Conservation (phyloP, 2,329 filamentous ascomycete species). For the Aureobasidium sp. region DNA sequence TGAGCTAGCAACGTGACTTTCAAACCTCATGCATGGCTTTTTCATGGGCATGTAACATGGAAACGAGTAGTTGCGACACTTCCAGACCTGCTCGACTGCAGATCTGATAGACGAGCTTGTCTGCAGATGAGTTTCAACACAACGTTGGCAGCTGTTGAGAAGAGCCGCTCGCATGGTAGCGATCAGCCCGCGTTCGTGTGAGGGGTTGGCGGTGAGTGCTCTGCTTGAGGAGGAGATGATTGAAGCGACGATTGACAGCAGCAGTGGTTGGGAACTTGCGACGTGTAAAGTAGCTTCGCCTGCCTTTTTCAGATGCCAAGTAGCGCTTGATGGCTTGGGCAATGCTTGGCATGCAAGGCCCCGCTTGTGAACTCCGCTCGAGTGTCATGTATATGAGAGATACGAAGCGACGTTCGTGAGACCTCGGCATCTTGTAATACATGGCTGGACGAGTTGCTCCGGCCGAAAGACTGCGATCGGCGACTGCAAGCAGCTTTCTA, state of each 20-base stretch:
- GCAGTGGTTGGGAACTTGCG: neutral
- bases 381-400: neutral
- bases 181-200: too few species aligned
- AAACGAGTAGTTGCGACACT: too few species aligned
- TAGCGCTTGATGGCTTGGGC: neutral
- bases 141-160: too few species aligned
- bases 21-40: too few species aligned
- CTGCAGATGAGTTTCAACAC: too few species aligned
- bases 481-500: neutral
- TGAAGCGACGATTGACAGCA: neutral
- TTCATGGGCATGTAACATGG: too few species aligned
- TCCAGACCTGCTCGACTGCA: too few species aligned
- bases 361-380: neutral
- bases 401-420: neutral
- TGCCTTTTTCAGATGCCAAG: neutral
- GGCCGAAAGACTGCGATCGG: neutral
- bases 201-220: too few species aligned
- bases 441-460: too few species aligned
- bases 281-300: neutral
- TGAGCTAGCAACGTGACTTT: too few species aligned
- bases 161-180: too few species aligned
- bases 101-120: too few species aligned
- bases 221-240: neutral
- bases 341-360: neutral
- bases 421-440: neutral